phyloP scores from a whole-genome alignment of 1,284 basidiomycete species.

The Volvariella volvacea region DNA sequence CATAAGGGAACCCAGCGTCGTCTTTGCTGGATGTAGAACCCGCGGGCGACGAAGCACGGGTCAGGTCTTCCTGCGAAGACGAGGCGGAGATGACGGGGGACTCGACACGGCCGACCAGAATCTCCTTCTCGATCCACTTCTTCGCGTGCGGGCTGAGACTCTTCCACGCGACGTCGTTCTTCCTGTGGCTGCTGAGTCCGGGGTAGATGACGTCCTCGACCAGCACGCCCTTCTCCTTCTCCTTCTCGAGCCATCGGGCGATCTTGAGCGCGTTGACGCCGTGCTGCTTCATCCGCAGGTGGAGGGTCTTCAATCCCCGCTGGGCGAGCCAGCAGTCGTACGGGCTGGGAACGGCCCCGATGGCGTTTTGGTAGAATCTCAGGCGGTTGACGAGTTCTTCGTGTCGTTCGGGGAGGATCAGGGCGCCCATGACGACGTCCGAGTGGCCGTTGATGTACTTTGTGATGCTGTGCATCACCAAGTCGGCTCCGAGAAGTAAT shows the following conservation, averaged over 20 bases:
- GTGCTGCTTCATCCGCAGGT: conserved; percentile 82
- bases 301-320: conserved; percentile 87
- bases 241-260: conserved; percentile 54
- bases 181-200: conserved; percentile 59
- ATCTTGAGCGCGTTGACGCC: conserved; percentile 79
- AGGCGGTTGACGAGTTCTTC: conserved; percentile 43
- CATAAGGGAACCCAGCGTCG: conserved; percentile 67
- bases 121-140: conserved; percentile 46
- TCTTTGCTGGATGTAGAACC: conserved; percentile 14
- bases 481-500: conserved; percentile 77
- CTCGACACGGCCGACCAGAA: conserved; percentile 1
- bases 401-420: conserved; percentile 63
- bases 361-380: conserved; percentile 90
- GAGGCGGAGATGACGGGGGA: conserved; percentile 2
- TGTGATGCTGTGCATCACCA: conserved; percentile 77
- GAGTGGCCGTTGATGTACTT: conserved; percentile 96
- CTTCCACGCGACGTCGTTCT: conserved; percentile 57
- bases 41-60: not conserved
- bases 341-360: conserved; percentile 83
- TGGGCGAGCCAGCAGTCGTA: conserved; percentile 92
- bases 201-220: conserved; percentile 86
- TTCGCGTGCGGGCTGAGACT: conserved; percentile 65
- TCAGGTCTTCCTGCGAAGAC: not conserved
- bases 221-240: conserved; percentile 21
- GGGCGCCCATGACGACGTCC: conserved; percentile 84